phyloP scores from a whole-genome alignment of 176 grass and related monocot genomes.

The Eragrostis nindensis region DNA sequence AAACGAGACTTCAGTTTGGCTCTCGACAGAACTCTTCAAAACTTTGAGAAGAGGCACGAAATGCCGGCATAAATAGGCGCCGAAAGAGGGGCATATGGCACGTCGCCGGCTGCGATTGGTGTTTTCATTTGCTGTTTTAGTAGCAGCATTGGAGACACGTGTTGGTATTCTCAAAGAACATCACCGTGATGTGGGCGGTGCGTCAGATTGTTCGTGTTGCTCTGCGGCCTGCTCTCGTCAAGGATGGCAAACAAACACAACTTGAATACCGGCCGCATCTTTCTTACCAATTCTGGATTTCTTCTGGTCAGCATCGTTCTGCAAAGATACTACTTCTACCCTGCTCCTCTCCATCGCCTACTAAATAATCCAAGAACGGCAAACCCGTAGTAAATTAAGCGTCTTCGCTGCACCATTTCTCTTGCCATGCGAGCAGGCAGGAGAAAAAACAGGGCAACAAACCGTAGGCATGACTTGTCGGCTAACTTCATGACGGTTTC shows the following conservation, averaged over 20 bases:
- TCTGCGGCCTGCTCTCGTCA: neutral
- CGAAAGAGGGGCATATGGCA: slow-evolving; percentile 16
- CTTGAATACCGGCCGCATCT: neutral
- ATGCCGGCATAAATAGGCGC: slow-evolving; percentile 23
- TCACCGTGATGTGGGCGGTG: neutral
- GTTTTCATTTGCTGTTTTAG: neutral
- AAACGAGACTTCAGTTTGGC: neutral
- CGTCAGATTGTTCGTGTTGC: slow-evolving; percentile 4
- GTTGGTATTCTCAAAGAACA: neutral
- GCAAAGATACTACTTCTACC: neutral
- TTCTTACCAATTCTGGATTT: too few species aligned
- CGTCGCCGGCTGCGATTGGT: slow-evolving; percentile 18
- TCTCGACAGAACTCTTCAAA: neutral
- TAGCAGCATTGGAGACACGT: slow-evolving; percentile 3
- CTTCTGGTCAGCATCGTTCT: too few species aligned
- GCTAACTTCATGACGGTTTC: slow-evolving; percentile 27
- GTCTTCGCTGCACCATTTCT: neutral
- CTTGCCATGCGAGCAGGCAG: neutral
- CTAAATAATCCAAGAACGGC: too few species aligned
- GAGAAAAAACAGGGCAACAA: neutral
- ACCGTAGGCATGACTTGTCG: neutral
- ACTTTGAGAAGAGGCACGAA: neutral
- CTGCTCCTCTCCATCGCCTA: too few species aligned
- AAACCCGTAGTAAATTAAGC: too few species aligned
- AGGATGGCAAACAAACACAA: neutral